Evolutionary conservation across 1,284 basidiomycete genomes (phyloP).

Genomic region (Apiotrichum veenhuisii): DNA sequence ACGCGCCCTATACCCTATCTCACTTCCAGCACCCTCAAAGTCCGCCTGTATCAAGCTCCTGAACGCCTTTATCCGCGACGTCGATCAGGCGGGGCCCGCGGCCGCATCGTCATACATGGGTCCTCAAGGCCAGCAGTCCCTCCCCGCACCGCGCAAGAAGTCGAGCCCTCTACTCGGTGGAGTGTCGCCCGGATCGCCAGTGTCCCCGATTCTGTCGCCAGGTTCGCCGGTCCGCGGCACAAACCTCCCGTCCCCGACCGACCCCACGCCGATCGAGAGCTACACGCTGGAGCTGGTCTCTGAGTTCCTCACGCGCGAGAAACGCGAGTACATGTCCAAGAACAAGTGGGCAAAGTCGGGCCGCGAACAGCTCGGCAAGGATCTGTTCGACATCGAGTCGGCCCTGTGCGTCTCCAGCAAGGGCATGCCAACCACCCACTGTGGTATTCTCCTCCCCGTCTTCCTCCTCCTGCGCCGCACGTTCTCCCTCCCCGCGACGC

Average conservation of each 20-base stretch:
- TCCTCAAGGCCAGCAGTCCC: not conserved
- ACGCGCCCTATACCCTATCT: slow-evolving; percentile 31
- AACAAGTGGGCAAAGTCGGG: slow-evolving; percentile 47
- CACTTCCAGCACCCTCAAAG: slow-evolving; percentile 44
- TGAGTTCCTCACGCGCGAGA: slow-evolving; percentile 46
- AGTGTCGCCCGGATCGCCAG: not conserved
- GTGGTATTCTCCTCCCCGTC: slow-evolving; percentile 30
- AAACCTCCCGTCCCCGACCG: slow-evolving; percentile 2
- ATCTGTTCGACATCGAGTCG: slow-evolving; percentile 47
- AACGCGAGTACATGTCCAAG: slow-evolving; percentile 48
- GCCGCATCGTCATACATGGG: slow-evolving; percentile 16
- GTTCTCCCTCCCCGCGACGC: slow-evolving; percentile 34
- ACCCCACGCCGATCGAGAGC: slow-evolving; percentile 30
- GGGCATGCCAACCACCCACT: slow-evolving; percentile 20
- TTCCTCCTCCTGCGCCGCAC: slow-evolving; percentile 40
- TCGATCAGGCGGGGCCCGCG: slow-evolving; percentile 25
- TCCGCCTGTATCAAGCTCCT: slow-evolving; percentile 41
- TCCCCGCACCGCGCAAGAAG: not conserved
- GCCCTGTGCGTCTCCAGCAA: slow-evolving; percentile 30
- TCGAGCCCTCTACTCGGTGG: slow-evolving; percentile 1
- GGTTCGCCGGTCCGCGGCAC: not conserved
- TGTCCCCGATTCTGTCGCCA: not conserved
- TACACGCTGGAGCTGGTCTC: slow-evolving; percentile 45
- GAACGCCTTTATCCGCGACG: slow-evolving; percentile 26
- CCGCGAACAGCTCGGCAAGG: slow-evolving; percentile 41